Base-by-base conservation (phyloP, 768 basidiomycete species). In the Pleurotus pulmonarius region DNA sequence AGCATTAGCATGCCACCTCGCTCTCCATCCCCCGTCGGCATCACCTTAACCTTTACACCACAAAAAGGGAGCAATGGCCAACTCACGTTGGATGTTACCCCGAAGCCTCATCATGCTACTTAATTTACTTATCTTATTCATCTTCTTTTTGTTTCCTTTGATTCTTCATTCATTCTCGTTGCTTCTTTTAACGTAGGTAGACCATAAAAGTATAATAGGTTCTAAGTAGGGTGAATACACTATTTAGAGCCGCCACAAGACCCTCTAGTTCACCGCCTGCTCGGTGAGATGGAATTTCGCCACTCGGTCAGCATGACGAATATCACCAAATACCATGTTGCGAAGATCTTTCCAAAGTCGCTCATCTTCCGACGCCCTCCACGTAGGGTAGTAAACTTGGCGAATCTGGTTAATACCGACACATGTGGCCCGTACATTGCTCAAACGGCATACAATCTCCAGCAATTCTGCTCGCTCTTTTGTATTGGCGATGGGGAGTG, bases 381-480 rank as follows among this genome's bases (percentile, higher is more conserved):
- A 81, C 3, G 68, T 60, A 5, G 65, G 67, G 61, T 71, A 63
- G 56, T 82, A 82, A 1, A 78, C 75, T 1, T 51, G 70, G 4
- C 60, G 40, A 18, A 79, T 80, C 59, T 80, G 70, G 64, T 73
- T 79, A 24, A 71, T 61, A 0, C 79, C 77, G 13, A 80, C 68
- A 12, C 34, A 45, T 0, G 56, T 52, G 2, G 71, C 61, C 0
- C 67, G 65, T 3, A 80, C 22, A 60, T 82, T 76, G 57, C 65
- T 60, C 3, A 75, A 57, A 1, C 70, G 66, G 2, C 71, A 29
- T 57, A 67, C 69, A 5, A 62, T 65, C 63, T 78, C 75, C 1
- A 80, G 58, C 2, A 81, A 63, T 44, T 73, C 60, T 6, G 47
- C 65, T 2, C 72, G 59, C 0, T 25, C 16, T 3, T 63, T 39